phyloP scores from a whole-genome alignment of 2,329 filamentous ascomycete species.

The Neopestalotiopsis clavispora region DNA sequence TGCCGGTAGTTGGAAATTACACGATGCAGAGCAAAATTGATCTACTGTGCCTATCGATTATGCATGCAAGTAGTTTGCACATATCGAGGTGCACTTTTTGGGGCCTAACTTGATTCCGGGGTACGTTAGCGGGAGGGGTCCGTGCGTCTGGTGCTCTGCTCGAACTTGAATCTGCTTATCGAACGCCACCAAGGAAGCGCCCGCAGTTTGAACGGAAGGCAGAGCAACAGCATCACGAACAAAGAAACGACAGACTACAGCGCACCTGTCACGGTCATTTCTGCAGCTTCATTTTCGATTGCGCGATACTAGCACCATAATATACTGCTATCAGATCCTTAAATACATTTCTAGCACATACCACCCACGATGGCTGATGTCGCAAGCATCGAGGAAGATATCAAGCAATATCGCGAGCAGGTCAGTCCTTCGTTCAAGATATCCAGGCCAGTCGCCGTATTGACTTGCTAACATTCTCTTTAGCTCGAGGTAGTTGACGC shows the following conservation, averaged over 20 bases:
- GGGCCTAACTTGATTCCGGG: not conserved
- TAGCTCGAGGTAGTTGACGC: conserved; percentile 79
- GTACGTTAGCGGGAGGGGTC: not conserved
- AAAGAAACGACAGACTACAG: not conserved
- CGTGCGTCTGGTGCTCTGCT: not conserved
- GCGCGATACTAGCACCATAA: no score
- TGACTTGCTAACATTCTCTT: conserved; percentile 15
- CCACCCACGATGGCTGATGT: conserved; percentile 44
- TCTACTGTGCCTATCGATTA: no score
- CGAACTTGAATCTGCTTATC: not conserved
- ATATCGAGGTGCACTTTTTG: not conserved
- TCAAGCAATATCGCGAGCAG: conserved; percentile 61
- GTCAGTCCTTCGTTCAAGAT: conserved; percentile 38
- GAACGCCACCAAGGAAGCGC: not conserved
- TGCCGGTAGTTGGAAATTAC: no score
- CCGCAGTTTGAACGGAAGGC: not conserved
- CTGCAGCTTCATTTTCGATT: no score
- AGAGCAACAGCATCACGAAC: not conserved
- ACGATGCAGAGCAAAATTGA: no score
- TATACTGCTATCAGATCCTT: no score
- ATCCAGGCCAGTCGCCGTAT: not conserved
- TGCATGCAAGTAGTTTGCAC: not conserved
- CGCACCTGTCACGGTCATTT: not conserved
- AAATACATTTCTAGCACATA: no score
- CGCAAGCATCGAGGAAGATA: conserved; percentile 55